A percentile compares a stretch with the other conserved stretches of the same genome.
Conservation (phyloP, 176 grass and related monocot genomes). For the Areca catechu region DNA sequence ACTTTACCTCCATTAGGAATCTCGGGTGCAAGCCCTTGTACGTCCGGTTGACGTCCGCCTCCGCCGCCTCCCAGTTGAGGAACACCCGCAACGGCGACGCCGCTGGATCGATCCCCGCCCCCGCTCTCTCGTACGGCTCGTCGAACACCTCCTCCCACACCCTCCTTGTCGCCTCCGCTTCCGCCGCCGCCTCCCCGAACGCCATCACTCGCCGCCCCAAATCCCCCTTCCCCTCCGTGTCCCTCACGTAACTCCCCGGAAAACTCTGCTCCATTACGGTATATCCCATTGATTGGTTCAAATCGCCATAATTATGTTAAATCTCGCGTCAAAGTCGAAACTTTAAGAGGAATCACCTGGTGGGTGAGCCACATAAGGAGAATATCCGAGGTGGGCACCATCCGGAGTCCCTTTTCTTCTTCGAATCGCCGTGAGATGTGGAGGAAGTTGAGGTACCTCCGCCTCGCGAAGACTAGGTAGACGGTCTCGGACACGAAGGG, state of each 20-base stretch:
- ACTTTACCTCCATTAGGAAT: slow-evolving; percentile 73
- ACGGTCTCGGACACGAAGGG: slow-evolving; percentile 60
- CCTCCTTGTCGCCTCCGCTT: slow-evolving; percentile 26
- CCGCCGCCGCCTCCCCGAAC: slow-evolving; percentile 35
- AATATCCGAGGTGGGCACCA: slow-evolving; percentile 73
- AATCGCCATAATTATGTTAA: too few species aligned
- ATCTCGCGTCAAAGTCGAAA: not conserved
- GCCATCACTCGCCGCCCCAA: slow-evolving; percentile 15
- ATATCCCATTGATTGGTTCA: too few species aligned
- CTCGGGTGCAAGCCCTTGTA: slow-evolving; percentile 77
- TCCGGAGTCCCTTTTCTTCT: slow-evolving; percentile 8
- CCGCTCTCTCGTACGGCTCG: slow-evolving; percentile 68
- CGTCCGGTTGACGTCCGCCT: slow-evolving; percentile 44
- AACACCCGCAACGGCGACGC: slow-evolving; percentile 30
- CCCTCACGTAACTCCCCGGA: slow-evolving; percentile 51
- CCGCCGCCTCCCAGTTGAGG: slow-evolving; percentile 49
- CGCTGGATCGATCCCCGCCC: slow-evolving; percentile 29
- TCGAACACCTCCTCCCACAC: slow-evolving; percentile 66
- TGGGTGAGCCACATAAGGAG: slow-evolving; percentile 86
- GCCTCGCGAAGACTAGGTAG: slow-evolving; percentile 61
- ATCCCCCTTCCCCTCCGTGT: slow-evolving; percentile 29
- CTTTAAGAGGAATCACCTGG: slow-evolving; percentile 40
- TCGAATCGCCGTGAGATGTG: slow-evolving; percentile 37
- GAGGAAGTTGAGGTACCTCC: slow-evolving; percentile 53
- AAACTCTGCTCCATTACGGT: slow-evolving; percentile 37